Evolutionary conservation across 192 early-diverging fungal species (phyloP).

Genomic region (Umbelopsis isabellina): DNA sequence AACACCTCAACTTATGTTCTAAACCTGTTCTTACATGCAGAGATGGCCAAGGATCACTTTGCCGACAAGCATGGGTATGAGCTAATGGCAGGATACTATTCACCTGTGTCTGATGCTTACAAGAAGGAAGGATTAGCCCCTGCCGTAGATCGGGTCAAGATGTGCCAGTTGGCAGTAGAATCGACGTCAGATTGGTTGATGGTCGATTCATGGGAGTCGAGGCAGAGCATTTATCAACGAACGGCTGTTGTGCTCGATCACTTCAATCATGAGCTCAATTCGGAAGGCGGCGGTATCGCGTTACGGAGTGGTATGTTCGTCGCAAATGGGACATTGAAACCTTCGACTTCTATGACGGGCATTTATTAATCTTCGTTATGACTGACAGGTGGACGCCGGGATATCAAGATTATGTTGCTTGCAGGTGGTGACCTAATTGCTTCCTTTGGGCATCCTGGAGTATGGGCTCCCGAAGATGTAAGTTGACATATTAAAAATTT

Average conservation of each 20-base stretch:
- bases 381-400: conserved; percentile 51
- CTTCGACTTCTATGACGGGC: no score
- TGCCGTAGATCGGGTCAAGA: conserved; percentile 85
- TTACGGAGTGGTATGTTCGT: conserved; percentile 57
- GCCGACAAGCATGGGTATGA: conserved; percentile 74
- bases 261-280: conserved; percentile 90
- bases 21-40: conserved; percentile 36
- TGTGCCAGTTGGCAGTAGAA: conserved; percentile 89
- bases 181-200: conserved; percentile 90
- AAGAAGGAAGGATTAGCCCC: conserved; percentile 89
- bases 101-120: conserved; percentile 94
- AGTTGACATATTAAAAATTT: conserved; percentile 25
- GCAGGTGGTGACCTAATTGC: conserved; percentile 97
- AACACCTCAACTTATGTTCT: neutral
- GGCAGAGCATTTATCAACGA: conserved; percentile 76
- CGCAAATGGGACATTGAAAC: neutral
- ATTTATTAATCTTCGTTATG: neutral
- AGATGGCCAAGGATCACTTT: conserved; percentile 96
- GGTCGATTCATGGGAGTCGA: conserved; percentile 94
- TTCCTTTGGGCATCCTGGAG: conserved; percentile 88
- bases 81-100: conserved; percentile 94
- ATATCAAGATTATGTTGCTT: conserved; percentile 87
- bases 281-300: conserved; percentile 63
- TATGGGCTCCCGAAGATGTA: conserved; percentile 90
- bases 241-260: conserved; percentile 94